Base-by-base conservation (phyloP, 2,329 filamentous ascomycete species). In the Fusarium dimerum region DNA sequence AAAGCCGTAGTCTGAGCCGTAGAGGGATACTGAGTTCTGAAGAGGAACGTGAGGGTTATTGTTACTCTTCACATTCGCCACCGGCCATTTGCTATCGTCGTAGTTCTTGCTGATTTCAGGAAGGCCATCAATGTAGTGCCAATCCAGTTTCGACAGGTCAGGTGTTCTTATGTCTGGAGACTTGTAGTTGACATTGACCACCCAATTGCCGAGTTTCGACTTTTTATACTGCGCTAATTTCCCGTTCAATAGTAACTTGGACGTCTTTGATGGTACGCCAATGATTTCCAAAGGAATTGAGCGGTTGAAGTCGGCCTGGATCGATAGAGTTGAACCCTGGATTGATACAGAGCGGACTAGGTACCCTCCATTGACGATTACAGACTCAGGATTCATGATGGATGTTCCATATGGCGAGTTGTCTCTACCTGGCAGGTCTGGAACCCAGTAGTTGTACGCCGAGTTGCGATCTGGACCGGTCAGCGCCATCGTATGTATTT, bases 1-100 rank as follows among this genome's bases (percentile, higher is more conserved):
- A 70, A 85, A 92, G 20, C 88, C 88, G 63, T 92, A 92, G 68
- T 92, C 89, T 15, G 82, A 82, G 1, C 78, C 78, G 62, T 87
- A 90, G 0, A 92, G 78, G 0, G 83, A 85, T 0, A 81, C 84
- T 0, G 87, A 84, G 0, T 89, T 92, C 1, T 75, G 78, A 2
- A 87, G 71, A 2, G 78, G 72, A 18, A 71, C 64, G 16, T 76
- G 73, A 0, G 80, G 82, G 67, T 91, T 91, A 65, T 82, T 81
- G 1, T 84, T 85, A 3, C 76, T 77, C 0, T 72, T 75, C 6
- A 83, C 74, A 54, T 86, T 72, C 1, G 88, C 89, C 0, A 65
- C 60, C 0, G 77, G 77, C 90, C 90, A 94, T 6, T 71, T 69
- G 3, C 80, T 80, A 67, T 94, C 90, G 47, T 90, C 83, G 61